These are phyloP conservation scores for Endotrypanum monterogeii DNA, from an alignment of 208 protist species.

Conservation along the genomic window DNA sequence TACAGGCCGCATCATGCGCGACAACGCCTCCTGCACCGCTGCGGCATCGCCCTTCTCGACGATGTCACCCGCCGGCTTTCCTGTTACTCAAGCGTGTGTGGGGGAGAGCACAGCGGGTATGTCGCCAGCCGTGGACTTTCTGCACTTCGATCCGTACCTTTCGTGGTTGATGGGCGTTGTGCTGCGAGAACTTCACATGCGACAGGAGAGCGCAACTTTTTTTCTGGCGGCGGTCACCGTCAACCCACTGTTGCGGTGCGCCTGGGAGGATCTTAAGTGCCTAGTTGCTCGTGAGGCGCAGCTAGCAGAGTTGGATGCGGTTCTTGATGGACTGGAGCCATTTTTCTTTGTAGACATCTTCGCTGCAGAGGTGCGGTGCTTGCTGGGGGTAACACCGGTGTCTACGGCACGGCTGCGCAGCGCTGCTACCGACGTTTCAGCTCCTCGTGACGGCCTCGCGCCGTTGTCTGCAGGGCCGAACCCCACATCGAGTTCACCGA, in stretches of 20 bases:
- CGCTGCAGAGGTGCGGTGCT: slow-evolving; percentile 51
- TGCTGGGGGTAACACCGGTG: slow-evolving; percentile 66
- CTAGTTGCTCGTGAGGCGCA: slow-evolving; percentile 72
- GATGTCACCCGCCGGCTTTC: slow-evolving; percentile 5
- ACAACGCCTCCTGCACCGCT: not conserved
- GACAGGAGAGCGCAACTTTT: slow-evolving; percentile 75
- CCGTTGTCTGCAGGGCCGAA: not conserved
- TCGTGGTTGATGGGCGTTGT: slow-evolving; percentile 84
- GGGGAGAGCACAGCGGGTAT: not conserved
- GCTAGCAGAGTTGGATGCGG: slow-evolving; percentile 62
- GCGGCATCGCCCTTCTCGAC: slow-evolving; percentile 21
- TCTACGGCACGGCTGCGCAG: slow-evolving; percentile 21
- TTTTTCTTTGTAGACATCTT: slow-evolving; percentile 79
- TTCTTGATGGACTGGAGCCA: slow-evolving; percentile 37
- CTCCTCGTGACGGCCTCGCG: not conserved
- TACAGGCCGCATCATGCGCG: not conserved
- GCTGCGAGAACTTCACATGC: slow-evolving; percentile 72
- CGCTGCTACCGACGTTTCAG: slow-evolving; percentile 9
- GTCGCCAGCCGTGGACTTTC: slow-evolving; percentile 2
- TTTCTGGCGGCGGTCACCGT: slow-evolving; percentile 54
- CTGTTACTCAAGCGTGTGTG: not conserved
- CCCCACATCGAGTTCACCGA: slow-evolving; percentile 1
- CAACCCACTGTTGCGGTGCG: slow-evolving; percentile 81
- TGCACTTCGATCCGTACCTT: slow-evolving; percentile 74
- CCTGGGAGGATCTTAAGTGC: slow-evolving; percentile 77